Percentiles rank a stretch among this genome's conserved stretches.
Conservation (phyloP, 495 filamentous ascomycete species). For the Neurospora hispaniola region DNA sequence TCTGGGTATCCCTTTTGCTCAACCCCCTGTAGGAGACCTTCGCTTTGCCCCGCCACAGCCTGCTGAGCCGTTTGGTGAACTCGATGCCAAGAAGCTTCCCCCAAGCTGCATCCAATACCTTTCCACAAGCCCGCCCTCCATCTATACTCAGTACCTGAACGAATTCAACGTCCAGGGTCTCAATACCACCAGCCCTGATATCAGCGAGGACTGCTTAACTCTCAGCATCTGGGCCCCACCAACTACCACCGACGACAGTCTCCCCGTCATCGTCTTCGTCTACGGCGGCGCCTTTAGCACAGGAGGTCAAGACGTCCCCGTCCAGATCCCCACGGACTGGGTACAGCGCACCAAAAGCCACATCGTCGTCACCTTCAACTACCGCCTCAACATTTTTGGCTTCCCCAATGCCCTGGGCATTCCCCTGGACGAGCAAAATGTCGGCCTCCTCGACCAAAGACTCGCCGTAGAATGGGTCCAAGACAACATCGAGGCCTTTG, state of each 20-base stretch:
- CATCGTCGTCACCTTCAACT: conserved; percentile 54
- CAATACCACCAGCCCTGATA: conserved; percentile 5
- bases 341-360: conserved; percentile 38
- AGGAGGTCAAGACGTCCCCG: conserved; percentile 16
- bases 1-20: conserved; percentile 46
- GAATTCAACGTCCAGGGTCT: conserved; percentile 17
- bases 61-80: conserved; percentile 3
- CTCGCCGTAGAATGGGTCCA: conserved; percentile 47
- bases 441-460: conserved; percentile 54
- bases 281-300: conserved; percentile 21
- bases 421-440: conserved; percentile 33
- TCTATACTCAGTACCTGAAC: conserved; percentile 14
- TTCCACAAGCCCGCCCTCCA: background rate
- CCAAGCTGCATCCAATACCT: conserved; percentile 18
- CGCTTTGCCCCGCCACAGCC: conserved; percentile 30
- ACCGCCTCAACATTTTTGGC: conserved; percentile 55
- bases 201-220: conserved; percentile 46
- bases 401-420: conserved; percentile 37
- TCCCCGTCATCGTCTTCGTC: conserved; percentile 26
- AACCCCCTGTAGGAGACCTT: conserved; percentile 36
- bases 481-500: conserved; percentile 49
- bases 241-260: conserved; percentile 2
- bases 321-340: conserved; percentile 25
- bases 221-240: conserved; percentile 40
- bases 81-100: conserved; percentile 8